phyloP scores from a whole-genome alignment of 352 stramenopile species.

The Pythium brassicae region DNA sequence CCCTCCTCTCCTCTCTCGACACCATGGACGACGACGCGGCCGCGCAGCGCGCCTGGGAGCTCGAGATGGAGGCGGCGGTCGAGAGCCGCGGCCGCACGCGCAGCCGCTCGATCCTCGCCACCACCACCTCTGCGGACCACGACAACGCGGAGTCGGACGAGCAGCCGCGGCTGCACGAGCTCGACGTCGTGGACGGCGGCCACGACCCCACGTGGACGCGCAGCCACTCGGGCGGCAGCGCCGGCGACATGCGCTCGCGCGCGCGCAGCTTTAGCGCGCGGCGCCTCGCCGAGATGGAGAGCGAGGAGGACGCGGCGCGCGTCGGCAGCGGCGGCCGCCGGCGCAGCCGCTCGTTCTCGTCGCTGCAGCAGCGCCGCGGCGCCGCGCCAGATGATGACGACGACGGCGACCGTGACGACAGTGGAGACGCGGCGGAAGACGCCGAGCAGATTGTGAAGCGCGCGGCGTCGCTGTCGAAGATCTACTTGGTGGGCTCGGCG shows the following conservation, averaged over 20 bases:
- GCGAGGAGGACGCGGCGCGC: conserved; percentile 8
- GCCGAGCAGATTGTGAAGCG: conserved; percentile 54
- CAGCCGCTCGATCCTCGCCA: conserved; percentile 74
- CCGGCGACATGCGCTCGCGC: conserved; percentile 19
- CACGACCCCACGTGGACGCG: conserved; percentile 30
- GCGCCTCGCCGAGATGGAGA: conserved; percentile 26
- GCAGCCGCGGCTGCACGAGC: conserved; percentile 10
- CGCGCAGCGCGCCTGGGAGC: conserved; percentile 57
- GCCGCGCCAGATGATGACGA: conserved; percentile 8
- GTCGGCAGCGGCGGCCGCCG: conserved; percentile 21
- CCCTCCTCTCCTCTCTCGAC: background rate
- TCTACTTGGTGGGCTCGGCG: conserved; percentile 78
- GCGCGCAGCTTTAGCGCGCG: conserved; percentile 50
- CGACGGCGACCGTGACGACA: conserved; percentile 7
- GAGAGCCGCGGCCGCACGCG: conserved; percentile 67
- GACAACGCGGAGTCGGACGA: conserved; percentile 10
- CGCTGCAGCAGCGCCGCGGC: conserved; percentile 12
- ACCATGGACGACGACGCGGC: conserved; percentile 39
- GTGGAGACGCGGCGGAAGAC: conserved; percentile 24
- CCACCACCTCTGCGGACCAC: background rate
- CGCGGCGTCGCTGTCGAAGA: conserved; percentile 74
- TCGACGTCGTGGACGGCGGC: conserved; percentile 27
- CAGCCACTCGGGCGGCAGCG: conserved; percentile 16
- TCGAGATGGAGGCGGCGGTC: conserved; percentile 79
- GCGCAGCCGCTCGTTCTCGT: conserved; percentile 71